Conservation (phyloP, 2,329 filamentous ascomycete species). For the Arachnopeziza araneosa region DNA sequence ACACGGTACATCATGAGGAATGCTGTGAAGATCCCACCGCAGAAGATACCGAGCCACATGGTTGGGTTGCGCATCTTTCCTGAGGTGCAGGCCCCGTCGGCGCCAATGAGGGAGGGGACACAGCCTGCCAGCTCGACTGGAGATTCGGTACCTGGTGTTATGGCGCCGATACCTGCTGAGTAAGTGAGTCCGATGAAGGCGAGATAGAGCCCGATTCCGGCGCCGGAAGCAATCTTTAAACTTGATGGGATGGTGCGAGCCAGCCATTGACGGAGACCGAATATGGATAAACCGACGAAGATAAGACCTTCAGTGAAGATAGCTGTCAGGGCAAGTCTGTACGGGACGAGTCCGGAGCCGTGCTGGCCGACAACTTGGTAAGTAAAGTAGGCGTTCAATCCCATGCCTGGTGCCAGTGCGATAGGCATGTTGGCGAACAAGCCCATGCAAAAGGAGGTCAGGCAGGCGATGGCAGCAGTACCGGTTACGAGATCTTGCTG, state of each 20-base stretch:
- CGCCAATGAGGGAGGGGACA: slow-evolving; percentile 7
- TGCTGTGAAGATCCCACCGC: slow-evolving; percentile 73
- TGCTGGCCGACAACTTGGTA: slow-evolving; percentile 72
- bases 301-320: slow-evolving; percentile 87
- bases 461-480: slow-evolving; percentile 74
- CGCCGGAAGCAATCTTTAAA: slow-evolving; percentile 82
- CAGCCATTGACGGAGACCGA: slow-evolving; percentile 83
- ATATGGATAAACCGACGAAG: slow-evolving; percentile 72
- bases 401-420: slow-evolving; percentile 69
- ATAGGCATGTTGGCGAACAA: slow-evolving; percentile 72
- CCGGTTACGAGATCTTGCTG: slow-evolving; percentile 72
- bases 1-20: slow-evolving; percentile 80
- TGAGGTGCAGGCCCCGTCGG: slow-evolving; percentile 45
- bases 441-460: slow-evolving; percentile 80
- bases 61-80: slow-evolving; percentile 77
- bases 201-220: slow-evolving; percentile 76
- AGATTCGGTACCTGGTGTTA: slow-evolving; percentile 60
- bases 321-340: slow-evolving; percentile 71
- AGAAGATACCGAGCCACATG: slow-evolving; percentile 87
- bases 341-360: slow-evolving; percentile 68
- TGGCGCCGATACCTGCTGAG: slow-evolving; percentile 72
- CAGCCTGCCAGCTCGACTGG: slow-evolving; percentile 68
- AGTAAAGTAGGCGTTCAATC: slow-evolving; percentile 82
- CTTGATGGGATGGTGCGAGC: slow-evolving; percentile 76
- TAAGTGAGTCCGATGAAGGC: slow-evolving; percentile 71